These are phyloP conservation scores for Cladophialophora psammophila DNA, from an alignment of 2,329 filamentous ascomycete species.

Conservation along the genomic window DNA sequence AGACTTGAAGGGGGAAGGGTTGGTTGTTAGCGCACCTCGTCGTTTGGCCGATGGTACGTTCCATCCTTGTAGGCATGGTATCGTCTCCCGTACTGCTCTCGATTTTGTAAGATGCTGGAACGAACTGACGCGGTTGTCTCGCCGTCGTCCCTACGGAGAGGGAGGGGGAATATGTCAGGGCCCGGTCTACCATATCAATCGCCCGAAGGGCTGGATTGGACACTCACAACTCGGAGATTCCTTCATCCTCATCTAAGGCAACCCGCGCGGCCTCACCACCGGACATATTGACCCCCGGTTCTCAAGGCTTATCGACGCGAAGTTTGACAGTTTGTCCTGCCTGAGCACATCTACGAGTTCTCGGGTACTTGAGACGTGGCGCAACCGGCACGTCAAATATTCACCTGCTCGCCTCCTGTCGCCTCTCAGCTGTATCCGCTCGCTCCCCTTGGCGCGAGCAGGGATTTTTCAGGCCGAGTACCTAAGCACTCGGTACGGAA, in stretches of 20 bases:
- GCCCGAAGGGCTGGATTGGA: neutral
- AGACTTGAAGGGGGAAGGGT: neutral
- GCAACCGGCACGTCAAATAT: too few relatives aligned
- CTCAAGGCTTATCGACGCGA: neutral
- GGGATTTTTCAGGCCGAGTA: neutral
- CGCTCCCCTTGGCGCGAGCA: neutral
- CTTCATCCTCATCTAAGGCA: conserved; percentile 1
- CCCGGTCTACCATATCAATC: neutral
- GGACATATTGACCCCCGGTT: neutral
- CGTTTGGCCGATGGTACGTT: conserved; percentile 9
- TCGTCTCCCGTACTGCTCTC: neutral
- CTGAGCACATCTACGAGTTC: neutral
- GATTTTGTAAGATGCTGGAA: neutral
- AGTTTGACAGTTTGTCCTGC: neutral
- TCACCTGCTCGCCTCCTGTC: too few relatives aligned
- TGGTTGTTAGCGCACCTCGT: neutral
- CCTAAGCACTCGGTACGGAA: neutral
- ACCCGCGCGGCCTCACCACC: neutral
- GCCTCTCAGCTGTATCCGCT: neutral
- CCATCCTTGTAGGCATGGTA: conserved; percentile 8
- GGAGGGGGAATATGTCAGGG: neutral
- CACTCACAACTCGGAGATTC: neutral
- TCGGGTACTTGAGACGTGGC: neutral
- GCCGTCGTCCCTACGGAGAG: neutral
- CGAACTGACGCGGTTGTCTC: neutral